Percentiles rank a stretch among this genome's conserved stretches.
Evolutionary conservation across 805 yeast genomes (phyloP).

Genomic region (Wickerhamiella musiphila): DNA sequence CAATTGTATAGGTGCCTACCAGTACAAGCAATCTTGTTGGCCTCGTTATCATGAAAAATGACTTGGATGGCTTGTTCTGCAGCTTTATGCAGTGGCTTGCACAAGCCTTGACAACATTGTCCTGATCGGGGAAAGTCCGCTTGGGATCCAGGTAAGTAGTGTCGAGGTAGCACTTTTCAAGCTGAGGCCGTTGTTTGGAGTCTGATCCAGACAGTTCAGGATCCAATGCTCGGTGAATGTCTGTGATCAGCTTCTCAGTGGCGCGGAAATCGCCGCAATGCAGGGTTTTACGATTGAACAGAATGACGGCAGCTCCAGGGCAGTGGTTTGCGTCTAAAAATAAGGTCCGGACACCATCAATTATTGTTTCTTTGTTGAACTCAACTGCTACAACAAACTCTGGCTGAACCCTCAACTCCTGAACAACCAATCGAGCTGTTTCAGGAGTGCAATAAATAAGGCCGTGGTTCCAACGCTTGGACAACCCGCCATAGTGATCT

Average conservation of each 20-base stretch:
- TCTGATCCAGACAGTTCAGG: slow-evolving; percentile 25
- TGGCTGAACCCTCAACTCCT: slow-evolving; percentile 38
- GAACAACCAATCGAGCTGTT: slow-evolving; percentile 40
- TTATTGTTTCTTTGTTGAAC: slow-evolving; percentile 27
- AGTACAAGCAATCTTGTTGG: slow-evolving; percentile 31
- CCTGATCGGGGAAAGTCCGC: slow-evolving; percentile 65
- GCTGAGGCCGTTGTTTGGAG: slow-evolving; percentile 7
- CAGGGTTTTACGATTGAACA: slow-evolving; percentile 38
- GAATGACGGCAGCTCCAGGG: slow-evolving; percentile 80
- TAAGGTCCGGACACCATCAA: slow-evolving; percentile 34
- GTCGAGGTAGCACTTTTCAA: slow-evolving; percentile 50
- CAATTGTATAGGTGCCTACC: slow-evolving; percentile 82
- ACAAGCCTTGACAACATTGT: slow-evolving; percentile 42
- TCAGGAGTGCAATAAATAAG: slow-evolving; percentile 54
- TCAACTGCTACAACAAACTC: slow-evolving; percentile 27
- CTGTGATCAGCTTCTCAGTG: no score
- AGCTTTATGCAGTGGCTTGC: slow-evolving; percentile 33
- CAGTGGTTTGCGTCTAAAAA: slow-evolving; percentile 84
- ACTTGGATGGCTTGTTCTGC: slow-evolving; percentile 17
- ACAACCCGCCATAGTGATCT: slow-evolving; percentile 83
- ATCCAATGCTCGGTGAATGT: no score
- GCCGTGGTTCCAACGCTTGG: slow-evolving; percentile 60
- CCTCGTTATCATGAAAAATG: slow-evolving; percentile 10
- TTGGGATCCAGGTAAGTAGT: slow-evolving; percentile 74
- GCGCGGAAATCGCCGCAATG: slow-evolving; percentile 95